phyloP scores from a whole-genome alignment of 202 grass and related monocot genomes.

The Cymbopogon flexuosus region DNA sequence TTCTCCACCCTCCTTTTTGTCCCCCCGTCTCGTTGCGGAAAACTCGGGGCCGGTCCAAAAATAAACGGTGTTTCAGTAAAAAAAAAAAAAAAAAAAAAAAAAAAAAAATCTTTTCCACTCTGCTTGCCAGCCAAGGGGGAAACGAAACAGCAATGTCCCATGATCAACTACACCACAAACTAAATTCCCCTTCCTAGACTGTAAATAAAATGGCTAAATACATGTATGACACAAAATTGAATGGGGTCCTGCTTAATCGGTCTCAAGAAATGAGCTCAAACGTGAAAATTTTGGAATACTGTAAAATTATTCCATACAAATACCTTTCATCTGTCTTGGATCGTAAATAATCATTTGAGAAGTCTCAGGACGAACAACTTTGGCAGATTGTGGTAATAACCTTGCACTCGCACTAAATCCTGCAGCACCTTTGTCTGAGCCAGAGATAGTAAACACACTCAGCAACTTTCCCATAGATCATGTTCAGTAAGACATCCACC shows the following conservation, averaged over 20 bases:
- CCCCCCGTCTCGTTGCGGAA: no score
- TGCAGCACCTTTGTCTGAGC: conserved; percentile 37
- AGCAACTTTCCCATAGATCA: conserved; percentile 9
- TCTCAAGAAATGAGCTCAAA: not conserved
- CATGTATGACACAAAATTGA: not conserved
- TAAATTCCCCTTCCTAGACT: not conserved
- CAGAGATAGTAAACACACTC: conserved; percentile 33
- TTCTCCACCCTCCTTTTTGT: no score
- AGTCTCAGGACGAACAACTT: conserved; percentile 70
- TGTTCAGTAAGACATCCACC: not conserved
- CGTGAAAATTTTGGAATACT: not conserved
- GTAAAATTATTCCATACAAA: conserved; percentile 15
- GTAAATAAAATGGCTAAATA: not conserved
- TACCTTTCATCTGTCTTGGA: conserved; percentile 86
- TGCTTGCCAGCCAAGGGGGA: not conserved
- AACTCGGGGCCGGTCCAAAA: no score
- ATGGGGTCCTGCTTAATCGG: not conserved
- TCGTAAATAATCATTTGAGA: conserved; percentile 93
- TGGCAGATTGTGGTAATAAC: conserved; percentile 42
- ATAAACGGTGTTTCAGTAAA: no score
- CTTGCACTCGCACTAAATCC: conserved; percentile 43
- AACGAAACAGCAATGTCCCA: not conserved
- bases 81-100: no score
- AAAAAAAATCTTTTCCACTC: not conserved
- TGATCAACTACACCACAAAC: not conserved